Evolutionary conservation across 306 rosid genomes (phyloP).

Genomic region (Herpetospermum pedunculosum): DNA sequence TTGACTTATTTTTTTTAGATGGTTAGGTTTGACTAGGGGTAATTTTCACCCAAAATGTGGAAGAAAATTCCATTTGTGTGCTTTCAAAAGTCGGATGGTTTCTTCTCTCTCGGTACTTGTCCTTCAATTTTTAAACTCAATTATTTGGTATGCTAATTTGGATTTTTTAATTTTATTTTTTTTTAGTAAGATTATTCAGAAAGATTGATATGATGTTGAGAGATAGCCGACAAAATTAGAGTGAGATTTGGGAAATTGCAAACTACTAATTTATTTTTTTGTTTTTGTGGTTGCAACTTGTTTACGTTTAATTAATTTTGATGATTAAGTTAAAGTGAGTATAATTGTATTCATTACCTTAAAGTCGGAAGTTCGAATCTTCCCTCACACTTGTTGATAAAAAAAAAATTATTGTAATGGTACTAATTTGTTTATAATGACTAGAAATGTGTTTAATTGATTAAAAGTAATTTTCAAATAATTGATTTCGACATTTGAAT

Average conservation of each 20-base stretch:
- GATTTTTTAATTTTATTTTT: too few relatives aligned
- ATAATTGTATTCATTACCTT: too few relatives aligned
- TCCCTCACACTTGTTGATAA: too few relatives aligned
- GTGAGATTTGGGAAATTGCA: neutral
- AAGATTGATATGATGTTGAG: neutral
- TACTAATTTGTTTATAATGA: too few relatives aligned
- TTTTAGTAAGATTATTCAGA: neutral
- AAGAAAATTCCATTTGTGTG: neutral
- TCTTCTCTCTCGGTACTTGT: neutral
- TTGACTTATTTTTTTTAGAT: too few relatives aligned
- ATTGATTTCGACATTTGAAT: neutral
- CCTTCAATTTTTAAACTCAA: neutral
- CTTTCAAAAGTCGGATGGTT: neutral
- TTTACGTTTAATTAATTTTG: too few relatives aligned
- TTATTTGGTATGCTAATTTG: too few relatives aligned
- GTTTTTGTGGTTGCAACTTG: too few relatives aligned
- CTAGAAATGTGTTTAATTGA: neutral
- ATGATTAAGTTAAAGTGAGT: too few relatives aligned
- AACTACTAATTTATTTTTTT: neutral
- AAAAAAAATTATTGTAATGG: too few relatives aligned
- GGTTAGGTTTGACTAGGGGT: too few relatives aligned
- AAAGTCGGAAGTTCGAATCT: too few relatives aligned
- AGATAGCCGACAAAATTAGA: neutral
- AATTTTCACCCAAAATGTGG: neutral
- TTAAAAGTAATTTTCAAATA: neutral